Percentiles rank a stretch among this genome's conserved stretches.
Conservation (phyloP, 2,329 filamentous ascomycete species). For the Ophidiomyces ophidiicola region DNA sequence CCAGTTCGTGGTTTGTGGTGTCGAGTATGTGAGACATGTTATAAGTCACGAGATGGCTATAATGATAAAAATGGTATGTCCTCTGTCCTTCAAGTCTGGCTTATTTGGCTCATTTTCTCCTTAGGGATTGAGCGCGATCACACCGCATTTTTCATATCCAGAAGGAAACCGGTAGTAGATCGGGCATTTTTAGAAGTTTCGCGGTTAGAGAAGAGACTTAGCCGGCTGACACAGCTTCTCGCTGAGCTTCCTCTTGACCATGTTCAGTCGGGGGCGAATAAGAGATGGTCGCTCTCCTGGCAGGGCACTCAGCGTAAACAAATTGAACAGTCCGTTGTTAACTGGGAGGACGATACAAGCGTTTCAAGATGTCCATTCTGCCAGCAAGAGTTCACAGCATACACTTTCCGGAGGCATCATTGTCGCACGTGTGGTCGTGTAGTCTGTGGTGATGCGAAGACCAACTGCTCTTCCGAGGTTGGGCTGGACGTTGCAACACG, state of each 20-base stretch:
- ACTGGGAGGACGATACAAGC: constrained; percentile 81
- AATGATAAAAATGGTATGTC: constrained; percentile 61
- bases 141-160: constrained; percentile 54
- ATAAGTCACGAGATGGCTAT: constrained; percentile 90
- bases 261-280: constrained; percentile 39
- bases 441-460: constrained; percentile 77
- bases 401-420: constrained; percentile 87
- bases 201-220: constrained; percentile 79
- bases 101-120: neutral
- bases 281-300: constrained; percentile 44
- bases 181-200: constrained; percentile 78
- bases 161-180: constrained; percentile 68
- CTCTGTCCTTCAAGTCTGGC: neutral
- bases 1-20: constrained; percentile 86
- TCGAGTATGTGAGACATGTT: constrained; percentile 96
- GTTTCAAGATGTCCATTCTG: constrained; percentile 83
- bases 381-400: constrained; percentile 86
- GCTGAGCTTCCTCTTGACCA: constrained; percentile 61
- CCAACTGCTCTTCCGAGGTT: constrained; percentile 72
- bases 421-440: constrained; percentile 88
- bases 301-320: constrained; percentile 65
- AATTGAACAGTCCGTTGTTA: constrained; percentile 82
- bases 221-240: constrained; percentile 74
- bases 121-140: constrained; percentile 56
- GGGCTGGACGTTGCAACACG: constrained; percentile 61